Evolutionary conservation across 108 stramenopile species (phyloP).

Genomic region (Seminavis robusta): DNA sequence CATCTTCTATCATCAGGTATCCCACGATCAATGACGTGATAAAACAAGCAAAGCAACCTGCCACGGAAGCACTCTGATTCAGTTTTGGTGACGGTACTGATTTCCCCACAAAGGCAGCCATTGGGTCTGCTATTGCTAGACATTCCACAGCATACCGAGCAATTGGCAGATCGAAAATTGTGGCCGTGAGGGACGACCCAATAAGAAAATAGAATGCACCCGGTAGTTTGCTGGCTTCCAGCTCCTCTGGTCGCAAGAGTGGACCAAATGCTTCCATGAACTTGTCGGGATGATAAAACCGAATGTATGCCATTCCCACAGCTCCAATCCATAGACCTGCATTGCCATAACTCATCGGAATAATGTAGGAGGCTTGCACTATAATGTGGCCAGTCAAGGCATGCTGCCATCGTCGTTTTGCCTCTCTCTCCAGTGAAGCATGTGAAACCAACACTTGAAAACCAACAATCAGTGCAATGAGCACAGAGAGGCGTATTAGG

Average conservation of each 20-base stretch:
- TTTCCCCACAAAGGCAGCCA: constrained; percentile 56
- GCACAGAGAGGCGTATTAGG: no score
- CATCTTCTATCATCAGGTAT: constrained; percentile 6
- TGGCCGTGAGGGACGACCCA: constrained; percentile 30
- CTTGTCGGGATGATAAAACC: constrained; percentile 8
- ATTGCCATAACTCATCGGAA: constrained; percentile 25
- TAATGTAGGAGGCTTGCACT: constrained; percentile 39
- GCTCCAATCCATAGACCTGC: constrained; percentile 11
- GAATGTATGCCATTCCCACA: constrained; percentile 16
- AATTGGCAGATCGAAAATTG: constrained; percentile 17
- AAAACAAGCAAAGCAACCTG: constrained; percentile 53
- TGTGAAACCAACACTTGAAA: constrained; percentile 32
- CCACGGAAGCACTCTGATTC: constrained; percentile 21
- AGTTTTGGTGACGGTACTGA: constrained; percentile 18
- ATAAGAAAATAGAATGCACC: constrained; percentile 64
- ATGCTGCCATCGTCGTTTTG: constrained; percentile 51
- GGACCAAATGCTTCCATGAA: constrained; percentile 35
- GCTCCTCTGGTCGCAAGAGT: constrained; percentile 40
- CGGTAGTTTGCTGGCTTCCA: constrained; percentile 14
- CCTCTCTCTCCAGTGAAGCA: constrained; percentile 23
- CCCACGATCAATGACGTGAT: constrained; percentile 31
- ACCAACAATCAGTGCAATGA: constrained; percentile 20
- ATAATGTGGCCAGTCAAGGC: constrained; percentile 50
- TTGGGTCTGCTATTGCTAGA: constrained; percentile 51
- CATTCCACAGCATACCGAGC: constrained; percentile 53